phyloP scores from a whole-genome alignment of 2,329 filamentous ascomycete genomes.

The Beauveria medogensis region DNA sequence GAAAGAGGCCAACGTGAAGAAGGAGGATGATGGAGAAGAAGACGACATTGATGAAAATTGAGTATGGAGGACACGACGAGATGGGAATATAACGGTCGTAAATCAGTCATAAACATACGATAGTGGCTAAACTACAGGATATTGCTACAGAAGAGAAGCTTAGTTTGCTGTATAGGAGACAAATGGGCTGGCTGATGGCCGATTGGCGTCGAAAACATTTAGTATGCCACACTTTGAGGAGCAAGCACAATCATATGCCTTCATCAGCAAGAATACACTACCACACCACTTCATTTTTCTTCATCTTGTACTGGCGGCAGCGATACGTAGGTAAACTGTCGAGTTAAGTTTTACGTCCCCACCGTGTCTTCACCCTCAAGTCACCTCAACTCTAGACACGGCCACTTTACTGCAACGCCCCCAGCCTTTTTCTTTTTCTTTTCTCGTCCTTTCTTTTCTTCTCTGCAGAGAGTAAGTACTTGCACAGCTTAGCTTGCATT shows the following conservation, averaged over 20 bases:
- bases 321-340: not conserved
- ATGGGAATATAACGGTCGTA: not conserved
- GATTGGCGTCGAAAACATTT: not conserved
- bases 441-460: not conserved
- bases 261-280: not conserved
- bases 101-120: no score
- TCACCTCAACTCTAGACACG: not conserved
- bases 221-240: not conserved
- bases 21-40: not conserved
- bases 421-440: not conserved
- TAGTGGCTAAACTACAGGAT: not conserved
- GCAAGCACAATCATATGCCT: not conserved
- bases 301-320: not conserved
- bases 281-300: not conserved
- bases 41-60: not conserved
- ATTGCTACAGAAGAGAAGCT: not conserved
- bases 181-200: not conserved
- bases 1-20: not conserved
- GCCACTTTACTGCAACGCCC: not conserved
- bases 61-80: not conserved
- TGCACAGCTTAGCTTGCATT: not conserved
- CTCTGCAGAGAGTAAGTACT: not conserved
- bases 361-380: not conserved
- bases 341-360: not conserved
- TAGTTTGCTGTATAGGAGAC: not conserved